Evolutionary conservation across 2,329 filamentous ascomycete genomes (phyloP), one percentile per base, ranked within the genome.

Genomic region (Pseudogymnoascus sp.): DNA sequence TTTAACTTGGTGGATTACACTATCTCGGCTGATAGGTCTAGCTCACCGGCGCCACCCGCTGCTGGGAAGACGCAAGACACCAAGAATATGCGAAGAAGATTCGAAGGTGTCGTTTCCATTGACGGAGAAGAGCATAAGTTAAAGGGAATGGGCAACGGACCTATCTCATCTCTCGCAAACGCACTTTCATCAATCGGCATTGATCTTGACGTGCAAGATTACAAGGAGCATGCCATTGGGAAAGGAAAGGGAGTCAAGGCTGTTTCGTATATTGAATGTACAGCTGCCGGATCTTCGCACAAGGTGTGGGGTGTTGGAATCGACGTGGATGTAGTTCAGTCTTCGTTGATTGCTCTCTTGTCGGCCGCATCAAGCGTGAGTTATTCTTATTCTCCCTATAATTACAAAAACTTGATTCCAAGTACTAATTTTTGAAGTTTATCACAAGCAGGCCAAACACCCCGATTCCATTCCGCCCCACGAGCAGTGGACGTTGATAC

Each of bases 161-260:
- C 93, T 35, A 91, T 98, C 70, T 97, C 92, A 3, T 91, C 89
- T 66, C 78, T 98, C 72, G 91, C 91, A 1, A 88, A 91, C 70
- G 93, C 93, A 14, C 82, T 99, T 46, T 84, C 85, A 69, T 81
- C 82, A 14, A 78, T 98, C 35, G 90, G 91, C 64, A 88, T 98
- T 67, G 88, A 96, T 72, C 81, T 98, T 24, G 93, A 98, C 72
- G 91, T 98, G 61, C 85, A 88, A 53, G 91, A 97, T 75, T 98
- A 98, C 81, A 96, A 96, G 80, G 95, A 98, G 76, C 93, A 98
- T 77, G 89, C 93, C 28, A 92, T 98, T 69, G 91, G 91, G 68
- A 81, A 82, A 61, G 91, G 90, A 65, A 84, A 86, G 63, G 85
- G 91, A 65, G 91, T 93, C 68, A 96, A 96, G 79, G 93, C 93